phyloP scores from a whole-genome alignment of 2,329 filamentous ascomycete species.

The Fusarium ramigenum region DNA sequence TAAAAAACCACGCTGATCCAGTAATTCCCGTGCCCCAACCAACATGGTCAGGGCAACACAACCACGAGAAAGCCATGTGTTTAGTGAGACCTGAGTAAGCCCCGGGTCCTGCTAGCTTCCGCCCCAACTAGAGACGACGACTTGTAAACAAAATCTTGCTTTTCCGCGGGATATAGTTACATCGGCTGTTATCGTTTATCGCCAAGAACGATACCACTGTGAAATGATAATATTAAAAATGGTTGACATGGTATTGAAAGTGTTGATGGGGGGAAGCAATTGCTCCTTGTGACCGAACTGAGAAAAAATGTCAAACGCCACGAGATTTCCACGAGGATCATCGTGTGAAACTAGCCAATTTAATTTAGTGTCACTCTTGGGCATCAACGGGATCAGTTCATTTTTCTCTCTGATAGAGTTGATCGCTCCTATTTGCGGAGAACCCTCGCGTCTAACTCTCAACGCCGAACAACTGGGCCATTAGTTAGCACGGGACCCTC shows the following conservation, averaged over 20 bases:
- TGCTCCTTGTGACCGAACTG: background rate
- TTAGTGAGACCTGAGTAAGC: background rate
- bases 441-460: background rate
- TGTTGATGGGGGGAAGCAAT: background rate
- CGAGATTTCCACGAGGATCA: background rate
- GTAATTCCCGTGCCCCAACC: background rate
- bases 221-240: too few species aligned
- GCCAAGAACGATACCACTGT: background rate
- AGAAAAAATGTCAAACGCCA: background rate
- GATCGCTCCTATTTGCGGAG: background rate
- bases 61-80: slow-evolving; percentile 10
- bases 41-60: background rate
- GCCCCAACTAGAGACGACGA: background rate
- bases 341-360: background rate
- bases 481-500: background rate
- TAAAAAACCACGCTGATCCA: background rate
- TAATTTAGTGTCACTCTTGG: background rate
- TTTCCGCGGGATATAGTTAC: background rate
- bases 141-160: background rate
- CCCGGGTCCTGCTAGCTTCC: background rate
- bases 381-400: background rate
- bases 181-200: background rate
- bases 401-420: background rate
- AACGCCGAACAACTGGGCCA: background rate
- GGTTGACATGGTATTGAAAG: background rate